Evolutionary conservation across 140 eudicot genomes (phyloP).

Genomic region (Stevia rebaudiana): DNA sequence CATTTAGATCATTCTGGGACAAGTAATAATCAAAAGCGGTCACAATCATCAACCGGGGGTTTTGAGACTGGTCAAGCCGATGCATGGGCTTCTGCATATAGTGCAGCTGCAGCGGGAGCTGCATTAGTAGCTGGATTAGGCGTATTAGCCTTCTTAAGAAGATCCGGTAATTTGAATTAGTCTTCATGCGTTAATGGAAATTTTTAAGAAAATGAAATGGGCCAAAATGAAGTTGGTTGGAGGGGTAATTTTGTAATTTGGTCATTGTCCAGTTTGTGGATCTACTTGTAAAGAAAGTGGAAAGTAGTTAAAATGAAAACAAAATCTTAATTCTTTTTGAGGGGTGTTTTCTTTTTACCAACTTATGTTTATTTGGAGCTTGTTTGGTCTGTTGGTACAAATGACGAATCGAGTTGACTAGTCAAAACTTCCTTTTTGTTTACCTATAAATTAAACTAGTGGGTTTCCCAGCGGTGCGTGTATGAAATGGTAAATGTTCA

Average conservation of each 20-base stretch:
- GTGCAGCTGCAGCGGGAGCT: conserved; percentile 87
- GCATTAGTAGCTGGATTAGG: conserved; percentile 81
- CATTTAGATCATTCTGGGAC: conserved; percentile 65
- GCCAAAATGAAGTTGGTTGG: conserved; percentile 12
- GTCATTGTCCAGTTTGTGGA: conserved; percentile 1
- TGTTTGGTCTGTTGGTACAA: not conserved
- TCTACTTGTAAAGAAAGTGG: not conserved
- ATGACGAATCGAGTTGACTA: not conserved
- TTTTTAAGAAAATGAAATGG: not conserved
- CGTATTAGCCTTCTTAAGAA: conserved; percentile 63
- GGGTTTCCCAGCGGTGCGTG: too few species aligned
- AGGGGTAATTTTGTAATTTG: conserved; percentile 15
- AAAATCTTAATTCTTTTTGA: not conserved
- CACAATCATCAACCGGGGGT: conserved; percentile 22
- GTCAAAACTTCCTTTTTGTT: not conserved
- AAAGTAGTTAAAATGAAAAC: not conserved
- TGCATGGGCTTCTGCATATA: conserved; percentile 89
- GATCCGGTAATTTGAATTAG: conserved; percentile 38
- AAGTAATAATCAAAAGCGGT: conserved; percentile 29
- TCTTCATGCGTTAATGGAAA: not conserved
- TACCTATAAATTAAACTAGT: too few species aligned
- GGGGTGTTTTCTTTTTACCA: not conserved
- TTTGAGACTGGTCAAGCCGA: conserved; percentile 47
- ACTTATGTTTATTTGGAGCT: not conserved
- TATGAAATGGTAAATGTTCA: too few species aligned